Percentiles rank a stretch among this genome's conserved stretches.
These are phyloP conservation scores for Fusarium coffeatum DNA, from an alignment of 2,329 filamentous ascomycete genomes.

Conservation along the genomic window DNA sequence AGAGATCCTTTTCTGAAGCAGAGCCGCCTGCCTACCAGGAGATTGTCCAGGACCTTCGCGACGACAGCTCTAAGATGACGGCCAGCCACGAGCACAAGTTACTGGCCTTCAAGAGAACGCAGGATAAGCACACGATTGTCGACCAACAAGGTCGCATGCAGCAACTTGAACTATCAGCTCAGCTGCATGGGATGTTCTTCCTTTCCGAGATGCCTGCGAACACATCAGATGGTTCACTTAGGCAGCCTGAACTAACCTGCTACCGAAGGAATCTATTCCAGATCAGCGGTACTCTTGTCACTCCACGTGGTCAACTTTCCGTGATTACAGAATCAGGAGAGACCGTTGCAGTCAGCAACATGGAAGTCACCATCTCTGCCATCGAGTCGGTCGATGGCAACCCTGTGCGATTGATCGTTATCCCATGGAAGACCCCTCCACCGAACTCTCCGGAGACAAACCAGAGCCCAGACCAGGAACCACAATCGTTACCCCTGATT, in stretches of 20 bases:
- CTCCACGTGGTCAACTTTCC: slow-evolving; percentile 81
- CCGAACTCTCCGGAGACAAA: slow-evolving; percentile 77
- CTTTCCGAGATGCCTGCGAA: slow-evolving; percentile 81
- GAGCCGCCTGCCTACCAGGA: slow-evolving; percentile 69
- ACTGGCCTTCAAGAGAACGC: slow-evolving; percentile 66
- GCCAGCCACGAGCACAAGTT: slow-evolving; percentile 72
- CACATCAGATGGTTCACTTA: slow-evolving; percentile 65
- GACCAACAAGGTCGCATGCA: slow-evolving; percentile 70
- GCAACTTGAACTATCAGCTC: slow-evolving; percentile 73
- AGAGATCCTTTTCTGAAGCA: slow-evolving; percentile 67
- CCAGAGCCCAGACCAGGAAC: slow-evolving; percentile 82
- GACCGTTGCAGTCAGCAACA: slow-evolving; percentile 81
- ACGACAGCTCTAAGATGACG: slow-evolving; percentile 67
- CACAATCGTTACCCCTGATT: slow-evolving; percentile 80
- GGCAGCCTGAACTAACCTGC: slow-evolving; percentile 89
- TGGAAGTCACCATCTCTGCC: slow-evolving; percentile 90
- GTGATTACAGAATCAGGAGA: slow-evolving; percentile 87
- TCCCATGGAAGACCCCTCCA: slow-evolving; percentile 96
- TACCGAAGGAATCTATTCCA: slow-evolving; percentile 97
- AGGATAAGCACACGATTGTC: slow-evolving; percentile 70
- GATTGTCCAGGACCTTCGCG: slow-evolving; percentile 70
- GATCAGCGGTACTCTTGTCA: slow-evolving; percentile 88
- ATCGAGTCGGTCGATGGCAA: slow-evolving; percentile 96
- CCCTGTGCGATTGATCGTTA: slow-evolving; percentile 91
- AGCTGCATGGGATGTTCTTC: slow-evolving; percentile 91